Evolutionary conservation across 169 alveolate genomes (phyloP), one percentile per base, ranked within the genome.

Genomic region (Plasmodium cynomolgi): DNA sequence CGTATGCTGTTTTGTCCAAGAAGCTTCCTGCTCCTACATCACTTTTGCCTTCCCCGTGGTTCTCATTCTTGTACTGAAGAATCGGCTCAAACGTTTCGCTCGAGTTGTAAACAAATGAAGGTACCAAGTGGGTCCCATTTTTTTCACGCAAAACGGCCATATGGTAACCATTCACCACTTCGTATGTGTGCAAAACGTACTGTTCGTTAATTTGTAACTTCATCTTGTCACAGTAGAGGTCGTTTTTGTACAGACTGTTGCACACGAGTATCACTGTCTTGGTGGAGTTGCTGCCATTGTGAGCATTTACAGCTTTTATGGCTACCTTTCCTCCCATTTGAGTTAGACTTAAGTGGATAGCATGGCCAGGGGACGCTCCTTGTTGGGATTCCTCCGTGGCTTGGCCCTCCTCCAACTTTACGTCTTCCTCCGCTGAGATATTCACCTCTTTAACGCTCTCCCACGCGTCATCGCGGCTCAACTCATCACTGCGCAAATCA

Each of bases 71-170:
- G 23, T 50, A 50, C 13, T 54, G 54, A 20, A n/a, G 23, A 37
- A 50, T 29, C 9, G 91, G 91, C 23, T 83, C 54, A 31, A 83
- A 83, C 37, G 81, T 54, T 58, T 83, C 91, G 41, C 34, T 8
- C 17, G n/a, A 26, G 72, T 83, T 62, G 33, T 83, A 83, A 23
- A 62, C 56, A 29, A 50, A 20, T 15, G 56, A 26, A 17, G 79
- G 68, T 23, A 58, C 33, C n/a, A 83, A 3, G 5, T 83, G 20
- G 23, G 41, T 17, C 20, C 79, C n/a, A 8, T 83, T 50, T 31
- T 58, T 56, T 23, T 29, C 81, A 23, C 62, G 23, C 62, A 50
- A 15, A 50, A 83, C 39, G 23, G 91, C 79, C 15, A 83, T 34
- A 54, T 54, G 23, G 44, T 83, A 83, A 56, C 29, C 72, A 83